These are phyloP conservation scores for Coelastrella sp. DNA, from an alignment of 139 green algal species.

Conservation along the genomic window DNA sequence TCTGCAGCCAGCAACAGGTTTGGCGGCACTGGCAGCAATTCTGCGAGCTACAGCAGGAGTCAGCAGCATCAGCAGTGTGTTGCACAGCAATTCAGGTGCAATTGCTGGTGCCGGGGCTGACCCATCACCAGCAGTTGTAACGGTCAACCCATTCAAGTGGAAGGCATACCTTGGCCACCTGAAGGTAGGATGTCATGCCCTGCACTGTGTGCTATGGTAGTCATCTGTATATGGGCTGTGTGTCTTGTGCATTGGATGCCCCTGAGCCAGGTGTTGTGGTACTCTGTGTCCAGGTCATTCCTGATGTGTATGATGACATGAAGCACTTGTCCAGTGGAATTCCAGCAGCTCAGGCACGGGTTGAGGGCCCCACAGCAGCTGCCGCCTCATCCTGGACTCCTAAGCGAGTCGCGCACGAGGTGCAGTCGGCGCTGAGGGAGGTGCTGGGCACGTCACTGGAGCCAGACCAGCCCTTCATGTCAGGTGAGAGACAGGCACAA, in stretches of 20 bases:
- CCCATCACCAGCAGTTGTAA: conserved; percentile 34
- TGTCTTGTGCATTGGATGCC: too few relatives aligned
- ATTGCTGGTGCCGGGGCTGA: background rate
- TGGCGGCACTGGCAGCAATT: conserved; percentile 60
- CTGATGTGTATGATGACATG: conserved; percentile 46
- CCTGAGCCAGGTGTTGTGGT: too few relatives aligned
- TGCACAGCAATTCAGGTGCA: background rate
- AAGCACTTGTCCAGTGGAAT: background rate
- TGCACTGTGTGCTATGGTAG: background rate
- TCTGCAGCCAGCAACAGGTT: conserved; percentile 64
- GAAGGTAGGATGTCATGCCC: background rate
- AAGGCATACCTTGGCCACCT: conserved; percentile 49
- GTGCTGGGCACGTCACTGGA: conserved; percentile 70
- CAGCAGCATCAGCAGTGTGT: background rate
- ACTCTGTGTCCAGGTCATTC: background rate
- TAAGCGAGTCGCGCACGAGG: conserved; percentile 49
- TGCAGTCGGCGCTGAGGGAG: conserved; percentile 60
- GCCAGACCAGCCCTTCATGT: conserved; percentile 77
- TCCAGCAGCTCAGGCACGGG: background rate
- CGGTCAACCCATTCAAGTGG: conserved; percentile 70
- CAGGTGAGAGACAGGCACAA: conserved; percentile 46
- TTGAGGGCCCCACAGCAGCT: background rate
- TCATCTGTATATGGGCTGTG: background rate
- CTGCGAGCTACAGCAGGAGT: background rate
- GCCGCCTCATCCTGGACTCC: background rate